Conservation (phyloP, 768 basidiomycete genomes). For the Lyophyllum atratum region DNA sequence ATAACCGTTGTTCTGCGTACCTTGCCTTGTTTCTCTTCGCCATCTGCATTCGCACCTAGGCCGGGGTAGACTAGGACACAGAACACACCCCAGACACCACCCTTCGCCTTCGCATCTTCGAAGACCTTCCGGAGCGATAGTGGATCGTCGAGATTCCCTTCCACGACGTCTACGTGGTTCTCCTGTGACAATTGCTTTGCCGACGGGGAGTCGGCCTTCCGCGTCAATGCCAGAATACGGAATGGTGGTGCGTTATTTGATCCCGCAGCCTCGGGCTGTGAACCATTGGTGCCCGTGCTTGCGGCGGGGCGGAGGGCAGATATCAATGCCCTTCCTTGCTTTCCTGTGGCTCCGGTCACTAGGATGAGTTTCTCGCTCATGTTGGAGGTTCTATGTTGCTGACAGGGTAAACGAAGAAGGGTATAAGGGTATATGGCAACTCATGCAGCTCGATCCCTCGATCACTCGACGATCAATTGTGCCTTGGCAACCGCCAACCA, state of each 20-base stretch:
- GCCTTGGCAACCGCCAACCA: no score
- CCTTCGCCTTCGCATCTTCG: conserved; percentile 28
- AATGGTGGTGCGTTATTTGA: conserved; percentile 25
- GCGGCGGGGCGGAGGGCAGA: conserved; percentile 19
- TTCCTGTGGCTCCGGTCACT: conserved; percentile 38
- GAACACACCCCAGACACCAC: conserved; percentile 41
- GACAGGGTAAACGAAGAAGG: no score
- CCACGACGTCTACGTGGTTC: conserved; percentile 31
- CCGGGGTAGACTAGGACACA: conserved; percentile 41
- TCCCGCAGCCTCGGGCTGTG: conserved; percentile 6
- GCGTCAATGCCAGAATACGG: conserved; percentile 38
- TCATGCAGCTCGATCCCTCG: no score
- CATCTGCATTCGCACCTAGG: conserved; percentile 39
- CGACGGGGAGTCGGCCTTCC: conserved; percentile 28
- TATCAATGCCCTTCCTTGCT: conserved; percentile 37
- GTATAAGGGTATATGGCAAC: no score
- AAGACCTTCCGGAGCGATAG: conserved; percentile 33
- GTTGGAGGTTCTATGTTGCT: not conserved
- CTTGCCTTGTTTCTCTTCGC: conserved; percentile 41
- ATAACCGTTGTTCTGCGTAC: conserved; percentile 20
- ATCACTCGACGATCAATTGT: no score
- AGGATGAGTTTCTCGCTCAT: conserved; percentile 26
- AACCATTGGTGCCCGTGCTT: not conserved
- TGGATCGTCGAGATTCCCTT: conserved; percentile 34
- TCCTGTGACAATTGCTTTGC: conserved; percentile 25